Conservation (phyloP, 2,329 filamentous ascomycete genomes). For the Cladosporium sp. region DNA sequence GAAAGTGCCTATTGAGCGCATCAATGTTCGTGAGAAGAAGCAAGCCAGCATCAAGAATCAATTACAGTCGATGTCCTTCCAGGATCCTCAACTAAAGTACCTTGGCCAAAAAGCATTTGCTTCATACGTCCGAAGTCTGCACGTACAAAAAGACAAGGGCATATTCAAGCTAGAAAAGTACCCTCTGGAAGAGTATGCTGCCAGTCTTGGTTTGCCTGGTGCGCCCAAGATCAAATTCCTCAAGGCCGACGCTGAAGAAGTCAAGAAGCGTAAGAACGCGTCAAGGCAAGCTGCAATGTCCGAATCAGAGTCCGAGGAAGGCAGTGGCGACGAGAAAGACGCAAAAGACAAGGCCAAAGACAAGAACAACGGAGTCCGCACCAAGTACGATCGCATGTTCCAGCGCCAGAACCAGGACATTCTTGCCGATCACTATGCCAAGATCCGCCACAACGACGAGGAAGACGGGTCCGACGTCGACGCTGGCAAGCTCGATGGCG, state of each 20-base stretch:
- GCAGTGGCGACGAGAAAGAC: conserved; percentile 53
- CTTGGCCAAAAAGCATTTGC: conserved; percentile 94
- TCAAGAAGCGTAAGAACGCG: conserved; percentile 83
- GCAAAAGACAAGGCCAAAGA: conserved; percentile 43
- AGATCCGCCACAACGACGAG: conserved; percentile 66
- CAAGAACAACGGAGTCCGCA: conserved; percentile 68
- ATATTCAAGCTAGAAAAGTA: conserved; percentile 81
- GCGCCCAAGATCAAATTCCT: conserved; percentile 90
- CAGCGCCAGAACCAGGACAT: conserved; percentile 95
- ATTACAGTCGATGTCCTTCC: conserved; percentile 91
- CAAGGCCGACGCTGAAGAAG: conserved; percentile 83
- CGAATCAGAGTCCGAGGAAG: conserved; percentile 58
- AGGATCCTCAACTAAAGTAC: conserved; percentile 90
- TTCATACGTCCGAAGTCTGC: conserved; percentile 78
- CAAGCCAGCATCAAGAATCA: conserved; percentile 80
- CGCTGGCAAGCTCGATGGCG: conserved; percentile 25
- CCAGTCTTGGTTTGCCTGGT: conserved; percentile 82
- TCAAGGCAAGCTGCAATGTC: conserved; percentile 58
- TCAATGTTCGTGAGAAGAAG: conserved; percentile 85
- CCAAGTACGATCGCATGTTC: conserved; percentile 98
- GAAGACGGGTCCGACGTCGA: conserved; percentile 56
- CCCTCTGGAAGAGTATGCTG: conserved; percentile 79
- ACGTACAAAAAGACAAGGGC: conserved; percentile 87
- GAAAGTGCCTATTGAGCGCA: conserved; percentile 81
- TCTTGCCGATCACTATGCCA: conserved; percentile 87